These are phyloP conservation scores for Aureobasidium sp. DNA, from an alignment of 2,329 filamentous ascomycete species.

Conservation along the genomic window DNA sequence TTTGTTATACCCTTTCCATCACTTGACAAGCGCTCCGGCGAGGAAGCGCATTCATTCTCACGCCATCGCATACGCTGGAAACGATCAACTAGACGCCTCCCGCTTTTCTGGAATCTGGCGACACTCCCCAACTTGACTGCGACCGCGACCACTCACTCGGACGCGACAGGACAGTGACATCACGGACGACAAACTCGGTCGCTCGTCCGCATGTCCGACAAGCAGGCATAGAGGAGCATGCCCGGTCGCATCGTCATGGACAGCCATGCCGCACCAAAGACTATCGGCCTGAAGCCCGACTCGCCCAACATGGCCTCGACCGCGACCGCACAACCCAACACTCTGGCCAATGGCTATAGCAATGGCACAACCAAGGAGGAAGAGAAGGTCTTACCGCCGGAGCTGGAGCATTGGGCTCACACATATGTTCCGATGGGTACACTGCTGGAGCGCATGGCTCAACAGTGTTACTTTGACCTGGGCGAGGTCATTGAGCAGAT, in stretches of 20 bases:
- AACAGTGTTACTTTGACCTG: constrained; percentile 74
- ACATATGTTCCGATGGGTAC: constrained; percentile 68
- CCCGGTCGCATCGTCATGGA: constrained; percentile 42
- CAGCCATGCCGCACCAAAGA: constrained; percentile 31
- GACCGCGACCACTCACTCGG: not conserved
- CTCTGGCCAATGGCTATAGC: constrained; percentile 5
- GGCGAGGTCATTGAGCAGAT: constrained; percentile 61
- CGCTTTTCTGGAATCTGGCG: not conserved
- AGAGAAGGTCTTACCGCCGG: constrained; percentile 31
- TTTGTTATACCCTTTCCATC: not conserved
- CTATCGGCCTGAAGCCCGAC: constrained; percentile 25
- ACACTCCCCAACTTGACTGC: not conserved
- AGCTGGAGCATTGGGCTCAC: constrained; percentile 57
- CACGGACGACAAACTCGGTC: not conserved
- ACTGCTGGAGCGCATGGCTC: constrained; percentile 69
- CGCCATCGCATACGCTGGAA: not conserved
- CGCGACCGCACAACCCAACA: constrained; percentile 14
- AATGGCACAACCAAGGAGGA: constrained; percentile 10
- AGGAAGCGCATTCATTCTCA: not conserved
- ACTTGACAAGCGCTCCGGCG: not conserved
- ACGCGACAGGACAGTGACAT: not conserved
- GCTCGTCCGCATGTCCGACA: constrained; percentile 16
- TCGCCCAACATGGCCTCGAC: constrained; percentile 14
- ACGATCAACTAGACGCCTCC: not conserved
- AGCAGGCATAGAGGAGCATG: constrained; percentile 28